These are phyloP conservation scores for Tricladium varicosporioides DNA, from an alignment of 2,329 filamentous ascomycete genomes.

Conservation along the genomic window DNA sequence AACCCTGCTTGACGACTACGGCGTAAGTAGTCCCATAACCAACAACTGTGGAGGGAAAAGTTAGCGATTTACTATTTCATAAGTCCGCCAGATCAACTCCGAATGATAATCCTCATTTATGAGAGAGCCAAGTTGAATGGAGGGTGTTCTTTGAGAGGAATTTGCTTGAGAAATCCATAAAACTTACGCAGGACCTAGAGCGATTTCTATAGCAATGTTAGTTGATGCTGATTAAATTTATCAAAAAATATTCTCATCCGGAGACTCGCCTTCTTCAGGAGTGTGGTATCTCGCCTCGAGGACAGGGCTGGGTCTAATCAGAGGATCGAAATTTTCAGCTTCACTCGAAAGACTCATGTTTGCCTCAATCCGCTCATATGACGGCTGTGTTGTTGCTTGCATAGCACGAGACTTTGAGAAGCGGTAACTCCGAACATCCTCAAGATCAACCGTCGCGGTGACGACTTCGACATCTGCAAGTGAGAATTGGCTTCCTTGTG, in stretches of 20 bases:
- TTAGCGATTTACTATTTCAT: neutral
- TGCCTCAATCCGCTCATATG: slow-evolving; percentile 40
- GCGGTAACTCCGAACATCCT: slow-evolving; percentile 65
- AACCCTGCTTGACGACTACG: slow-evolving; percentile 34
- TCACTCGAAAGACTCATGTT: slow-evolving; percentile 44
- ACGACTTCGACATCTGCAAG: slow-evolving; percentile 62
- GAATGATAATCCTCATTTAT: no score
- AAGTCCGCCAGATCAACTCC: no score
- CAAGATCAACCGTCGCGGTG: slow-evolving; percentile 65
- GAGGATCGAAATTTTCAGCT: slow-evolving; percentile 42
- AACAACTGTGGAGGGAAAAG: slow-evolving; percentile 1
- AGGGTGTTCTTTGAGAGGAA: no score
- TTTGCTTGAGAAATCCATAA: no score
- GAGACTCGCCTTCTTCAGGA: slow-evolving; percentile 49
- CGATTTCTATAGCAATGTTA: slow-evolving; percentile 48
- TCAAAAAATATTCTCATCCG: no score
- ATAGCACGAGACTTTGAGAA: slow-evolving; percentile 29
- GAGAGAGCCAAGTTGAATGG: no score
- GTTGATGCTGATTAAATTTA: no score
- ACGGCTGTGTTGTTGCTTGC: slow-evolving; percentile 29
- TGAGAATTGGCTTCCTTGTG: slow-evolving; percentile 48
- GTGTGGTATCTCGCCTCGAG: slow-evolving; percentile 49
- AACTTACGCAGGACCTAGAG: slow-evolving; percentile 27
- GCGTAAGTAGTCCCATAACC: slow-evolving; percentile 61
- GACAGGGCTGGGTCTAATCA: slow-evolving; percentile 32